Conservation (phyloP, 306 rosid genomes). For the Fragaria vesca region DNA sequence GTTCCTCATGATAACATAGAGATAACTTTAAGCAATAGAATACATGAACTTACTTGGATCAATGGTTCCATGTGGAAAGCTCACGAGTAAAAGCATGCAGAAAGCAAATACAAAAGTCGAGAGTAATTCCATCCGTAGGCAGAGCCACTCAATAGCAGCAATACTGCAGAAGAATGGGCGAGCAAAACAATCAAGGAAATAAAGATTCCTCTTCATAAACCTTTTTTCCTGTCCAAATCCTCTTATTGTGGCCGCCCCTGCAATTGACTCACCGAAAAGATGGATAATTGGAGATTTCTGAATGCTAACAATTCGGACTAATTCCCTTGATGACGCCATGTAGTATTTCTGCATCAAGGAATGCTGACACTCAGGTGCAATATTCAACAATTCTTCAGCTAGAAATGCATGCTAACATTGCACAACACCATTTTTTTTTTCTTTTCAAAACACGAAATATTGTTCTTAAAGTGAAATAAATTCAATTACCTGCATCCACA, state of each 20-base stretch:
- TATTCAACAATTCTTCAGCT: slow-evolving; percentile 8
- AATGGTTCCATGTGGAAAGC: slow-evolving; percentile 89
- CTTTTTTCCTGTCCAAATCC: slow-evolving; percentile 99
- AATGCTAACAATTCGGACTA: slow-evolving; percentile 96
- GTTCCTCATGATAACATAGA: slow-evolving; percentile 18
- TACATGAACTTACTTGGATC: slow-evolving; percentile 80
- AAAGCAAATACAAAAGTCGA: slow-evolving; percentile 93
- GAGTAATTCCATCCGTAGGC: slow-evolving; percentile 92
- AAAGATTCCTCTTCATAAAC: slow-evolving; percentile 88
- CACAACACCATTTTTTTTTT: background rate
- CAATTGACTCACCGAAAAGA: slow-evolving; percentile 97
- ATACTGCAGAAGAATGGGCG: slow-evolving; percentile 99
- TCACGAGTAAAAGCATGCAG: slow-evolving; percentile 95
- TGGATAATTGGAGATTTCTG: slow-evolving; percentile 94
- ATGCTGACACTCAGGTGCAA: slow-evolving; percentile 23
- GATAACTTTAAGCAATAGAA: slow-evolving; percentile 14
- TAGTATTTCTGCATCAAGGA: slow-evolving; percentile 76
- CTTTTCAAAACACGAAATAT: background rate
- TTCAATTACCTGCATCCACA: slow-evolving; percentile 96
- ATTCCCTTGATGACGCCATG: slow-evolving; percentile 98
- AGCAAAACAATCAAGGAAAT: slow-evolving; percentile 92
- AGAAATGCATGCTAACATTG: slow-evolving; percentile 7
- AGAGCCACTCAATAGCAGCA: slow-evolving; percentile 99
- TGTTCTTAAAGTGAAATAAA: background rate
- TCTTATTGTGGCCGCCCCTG: slow-evolving; percentile 96